Conservation (phyloP, 345 rosid species). For the Lepidium aucheri region DNA sequence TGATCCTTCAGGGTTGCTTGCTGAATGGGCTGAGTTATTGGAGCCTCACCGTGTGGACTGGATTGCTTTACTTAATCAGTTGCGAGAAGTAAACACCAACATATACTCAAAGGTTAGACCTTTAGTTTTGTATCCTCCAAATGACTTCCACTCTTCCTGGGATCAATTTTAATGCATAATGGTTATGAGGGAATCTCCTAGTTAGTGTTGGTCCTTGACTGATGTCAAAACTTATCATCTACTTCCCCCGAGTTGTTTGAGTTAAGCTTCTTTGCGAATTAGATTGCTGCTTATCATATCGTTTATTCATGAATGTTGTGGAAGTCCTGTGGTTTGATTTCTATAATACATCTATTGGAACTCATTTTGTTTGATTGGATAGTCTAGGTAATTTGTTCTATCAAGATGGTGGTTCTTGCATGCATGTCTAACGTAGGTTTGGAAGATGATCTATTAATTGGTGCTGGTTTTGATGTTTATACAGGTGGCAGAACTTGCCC, state of each 20-base stretch:
- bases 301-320: background rate
- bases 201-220: background rate
- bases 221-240: background rate
- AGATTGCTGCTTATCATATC: background rate
- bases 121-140: background rate
- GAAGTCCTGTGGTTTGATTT: background rate
- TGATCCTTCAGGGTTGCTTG: conserved; percentile 56
- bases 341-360: background rate
- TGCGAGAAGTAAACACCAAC: conserved; percentile 42
- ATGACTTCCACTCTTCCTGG: background rate
- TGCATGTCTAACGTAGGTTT: background rate
- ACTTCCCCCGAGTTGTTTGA: background rate
- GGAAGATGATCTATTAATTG: background rate
- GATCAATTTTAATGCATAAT: background rate
- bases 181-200: background rate
- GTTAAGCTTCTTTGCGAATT: background rate
- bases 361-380: background rate
- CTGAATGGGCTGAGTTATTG: conserved; percentile 70
- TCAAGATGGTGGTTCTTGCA: conserved; percentile 7
- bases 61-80: conserved; percentile 57
- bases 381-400: background rate
- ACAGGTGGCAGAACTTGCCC: conserved; percentile 64
- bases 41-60: conserved; percentile 81
- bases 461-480: conserved; percentile 19
- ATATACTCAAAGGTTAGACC: conserved; percentile 56